These are phyloP conservation scores for Boletus rubroflammeus DNA, from an alignment of 768 basidiomycete species.

Conservation along the genomic window DNA sequence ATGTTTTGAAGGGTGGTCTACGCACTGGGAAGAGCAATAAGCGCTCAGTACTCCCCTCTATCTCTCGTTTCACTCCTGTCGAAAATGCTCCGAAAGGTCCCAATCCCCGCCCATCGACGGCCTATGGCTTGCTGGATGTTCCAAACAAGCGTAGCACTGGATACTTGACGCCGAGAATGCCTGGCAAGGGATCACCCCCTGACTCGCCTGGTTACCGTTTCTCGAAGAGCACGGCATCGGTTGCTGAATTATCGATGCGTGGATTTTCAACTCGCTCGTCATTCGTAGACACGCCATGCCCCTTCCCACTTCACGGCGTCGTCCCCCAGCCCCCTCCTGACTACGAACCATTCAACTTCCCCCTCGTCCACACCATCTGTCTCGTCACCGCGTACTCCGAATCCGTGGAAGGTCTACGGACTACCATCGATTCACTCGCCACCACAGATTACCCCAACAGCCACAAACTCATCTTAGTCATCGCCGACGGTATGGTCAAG, in stretches of 20 bases:
- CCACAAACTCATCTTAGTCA: conserved; percentile 93
- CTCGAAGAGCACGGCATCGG: conserved; percentile 80
- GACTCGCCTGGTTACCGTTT: conserved; percentile 67
- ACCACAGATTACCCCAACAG: conserved; percentile 99
- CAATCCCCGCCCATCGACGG: conserved; percentile 54
- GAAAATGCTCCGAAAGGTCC: conserved; percentile 54
- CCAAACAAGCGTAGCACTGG: conserved; percentile 59
- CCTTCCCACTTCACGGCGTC: conserved; percentile 88
- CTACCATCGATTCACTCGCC: conserved; percentile 96
- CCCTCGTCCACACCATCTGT: conserved; percentile 88
- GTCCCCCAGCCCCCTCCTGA: conserved; percentile 90
- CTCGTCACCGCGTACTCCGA: conserved; percentile 99
- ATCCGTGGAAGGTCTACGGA: conserved; percentile 91
- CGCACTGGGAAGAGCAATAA: conserved; percentile 46
- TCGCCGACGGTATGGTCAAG: conserved; percentile 98
- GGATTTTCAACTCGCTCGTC: conserved; percentile 40
- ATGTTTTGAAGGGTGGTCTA: conserved; percentile 71
- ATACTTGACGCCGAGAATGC: conserved; percentile 39
- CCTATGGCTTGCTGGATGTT: conserved; percentile 64
- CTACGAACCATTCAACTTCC: conserved; percentile 95
- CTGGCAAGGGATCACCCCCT: conserved; percentile 61
- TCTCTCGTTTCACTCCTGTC: conserved; percentile 72
- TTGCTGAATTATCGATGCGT: conserved; percentile 43
- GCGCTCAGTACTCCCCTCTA: conserved; percentile 61
- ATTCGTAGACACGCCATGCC: conserved; percentile 72